Evolutionary conservation across 2,329 filamentous ascomycete species (phyloP), one percentile per base, ranked within the genome.

Genomic region (Microdochium nivale): DNA sequence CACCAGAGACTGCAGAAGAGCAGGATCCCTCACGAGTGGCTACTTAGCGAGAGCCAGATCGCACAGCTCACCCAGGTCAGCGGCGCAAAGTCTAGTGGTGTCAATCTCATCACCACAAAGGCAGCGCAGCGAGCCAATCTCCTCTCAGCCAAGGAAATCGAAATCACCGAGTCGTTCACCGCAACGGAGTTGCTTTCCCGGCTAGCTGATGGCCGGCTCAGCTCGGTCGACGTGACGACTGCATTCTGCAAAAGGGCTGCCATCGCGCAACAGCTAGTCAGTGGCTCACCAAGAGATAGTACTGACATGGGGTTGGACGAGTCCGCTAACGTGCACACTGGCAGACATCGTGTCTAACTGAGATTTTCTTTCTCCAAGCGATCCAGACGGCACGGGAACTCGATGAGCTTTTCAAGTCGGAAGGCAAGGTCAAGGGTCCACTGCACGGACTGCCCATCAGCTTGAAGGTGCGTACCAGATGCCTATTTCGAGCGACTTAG

Each of bases 191-290:
- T 79, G 8, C 68, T 70, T 0, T 62, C 61, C 25, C 68, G 66
- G 9, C 68, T 77, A 7, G 66, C 66, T 0, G 53, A 55, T 1
- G 58, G 59, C 10, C 63, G 65, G 24, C 61, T 70, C 44, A 69
- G 67, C 3, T 62, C 72, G 1, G 66, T 70, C 1, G 63, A 63
- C 7, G 74, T 75, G 0, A 64, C 66, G 1, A 65, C 62, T 1
- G 69, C 72, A 2, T 78, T 77, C 53, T 64, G 62, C 57, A 69
- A 70, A 55, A 65, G 74, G 8, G 72, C 73, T n/a, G 68, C 72
- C 4, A 68, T 77, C 27, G 72, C 71, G 2, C 72, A 75, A 49
- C 73, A 77, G 57, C 62, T 72, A 13, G 40, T 44, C 19, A 7
- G 35, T 16, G 14, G 7, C 13, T n/a, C n/a, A n/a, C 19, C 35